Conservation (phyloP, 2,329 filamentous ascomycete genomes). For the Colletotrichum endophyticum region DNA sequence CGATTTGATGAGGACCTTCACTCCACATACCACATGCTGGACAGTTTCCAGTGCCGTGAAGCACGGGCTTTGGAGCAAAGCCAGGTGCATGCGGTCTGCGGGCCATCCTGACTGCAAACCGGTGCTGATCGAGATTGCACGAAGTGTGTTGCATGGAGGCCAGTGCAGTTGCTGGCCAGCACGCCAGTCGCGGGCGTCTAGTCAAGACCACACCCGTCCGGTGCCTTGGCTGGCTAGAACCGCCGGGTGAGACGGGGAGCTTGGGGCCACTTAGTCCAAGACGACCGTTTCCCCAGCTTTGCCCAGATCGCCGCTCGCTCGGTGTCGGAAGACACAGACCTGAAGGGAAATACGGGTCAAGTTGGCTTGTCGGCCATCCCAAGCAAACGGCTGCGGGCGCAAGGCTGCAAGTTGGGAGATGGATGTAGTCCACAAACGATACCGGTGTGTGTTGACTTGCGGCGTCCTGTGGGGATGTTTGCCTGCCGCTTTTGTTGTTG, state of each 20-base stretch:
- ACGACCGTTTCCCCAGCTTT: background rate
- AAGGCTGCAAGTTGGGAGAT: background rate
- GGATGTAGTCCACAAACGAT: background rate
- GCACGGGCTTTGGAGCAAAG: background rate
- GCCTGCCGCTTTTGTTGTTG: background rate
- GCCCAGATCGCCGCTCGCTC: background rate
- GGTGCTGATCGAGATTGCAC: background rate
- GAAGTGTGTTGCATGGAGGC: background rate
- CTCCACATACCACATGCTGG: slow-evolving; percentile 10
- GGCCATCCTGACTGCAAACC: background rate
- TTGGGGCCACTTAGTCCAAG: background rate
- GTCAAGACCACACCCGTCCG: background rate
- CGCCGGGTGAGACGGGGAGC: background rate
- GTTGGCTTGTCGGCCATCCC: background rate
- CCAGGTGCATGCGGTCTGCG: background rate
- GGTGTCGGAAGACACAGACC: background rate
- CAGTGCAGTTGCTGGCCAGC: background rate
- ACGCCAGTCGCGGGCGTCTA: background rate
- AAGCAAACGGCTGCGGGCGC: background rate
- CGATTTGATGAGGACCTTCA: slow-evolving; percentile 5
- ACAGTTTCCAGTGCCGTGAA: background rate
- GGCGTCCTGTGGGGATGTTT: background rate
- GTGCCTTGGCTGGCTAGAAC: background rate
- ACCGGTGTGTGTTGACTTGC: background rate
- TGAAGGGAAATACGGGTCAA: background rate